Base-by-base conservation (phyloP, 768 basidiomycete species). In the Suillus subalutaceus region DNA sequence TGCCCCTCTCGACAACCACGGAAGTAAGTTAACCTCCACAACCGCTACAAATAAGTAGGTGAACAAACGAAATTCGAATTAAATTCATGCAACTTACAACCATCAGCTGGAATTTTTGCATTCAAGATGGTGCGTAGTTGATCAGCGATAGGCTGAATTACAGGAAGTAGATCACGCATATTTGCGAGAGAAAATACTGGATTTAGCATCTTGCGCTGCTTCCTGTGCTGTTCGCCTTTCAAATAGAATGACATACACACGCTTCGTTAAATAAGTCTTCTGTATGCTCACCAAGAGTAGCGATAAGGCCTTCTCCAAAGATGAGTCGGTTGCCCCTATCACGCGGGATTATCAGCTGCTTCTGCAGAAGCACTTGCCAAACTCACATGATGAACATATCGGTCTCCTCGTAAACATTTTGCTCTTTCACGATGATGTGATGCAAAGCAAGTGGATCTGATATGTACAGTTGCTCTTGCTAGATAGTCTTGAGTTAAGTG, bases 391-490 rank as follows among this genome's bases (percentile, higher is more conserved):
- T 73, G 66, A 78, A 80, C 67, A 74, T 73, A 59, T 74, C 72
- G 0, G 77, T 77, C 63, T 81, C 80, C 60, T 81, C 81, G 53
- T 76, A 79, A 38, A 79, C 63, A 58, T 77, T 68, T 38, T 74
- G 73, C 58, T 77, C 79, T 62, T 80, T 81, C 62, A 82, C 73
- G 12, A 79, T 60, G 37, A 81, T 75, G 61, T 79, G 72, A 65
- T 80, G 72, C 6, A 82, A 64, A 12, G 81, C 79, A 35, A 75
- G 73, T 6, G 79, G 81, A 46, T 81, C 81, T 8, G 74, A 77
- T 43, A 81, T 66, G 65, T 77, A 81, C 40, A 82, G 73, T 13
- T 77, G 73, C 15, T 70, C 73, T 71, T 61, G 35, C 71, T 76
- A 56, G 59, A 52, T 23, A 32, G 16, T 23, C 18, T 32, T 65